phyloP scores from a whole-genome alignment of 768 basidiomycete species.

The Phlebiopsis flavidoalba region DNA sequence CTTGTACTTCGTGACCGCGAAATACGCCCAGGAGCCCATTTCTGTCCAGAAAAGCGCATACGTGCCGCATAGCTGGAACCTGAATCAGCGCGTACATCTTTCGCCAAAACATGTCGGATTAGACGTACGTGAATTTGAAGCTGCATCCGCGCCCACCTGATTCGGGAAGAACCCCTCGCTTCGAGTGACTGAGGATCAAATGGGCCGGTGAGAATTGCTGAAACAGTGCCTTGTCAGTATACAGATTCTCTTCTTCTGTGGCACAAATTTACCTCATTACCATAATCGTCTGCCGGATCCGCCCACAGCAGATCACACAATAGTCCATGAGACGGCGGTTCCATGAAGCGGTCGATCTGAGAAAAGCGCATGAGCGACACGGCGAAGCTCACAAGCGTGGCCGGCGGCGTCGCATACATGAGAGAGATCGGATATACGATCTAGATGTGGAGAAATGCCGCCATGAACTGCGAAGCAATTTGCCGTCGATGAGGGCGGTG shows the following conservation, averaged over 20 bases:
- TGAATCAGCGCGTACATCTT: no score
- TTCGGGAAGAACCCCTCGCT: constrained; percentile 62
- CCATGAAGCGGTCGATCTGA: constrained; percentile 88
- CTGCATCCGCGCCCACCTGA: constrained; percentile 84
- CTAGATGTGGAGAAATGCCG: constrained; percentile 84
- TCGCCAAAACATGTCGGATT: no score
- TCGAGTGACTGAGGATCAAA: neutral
- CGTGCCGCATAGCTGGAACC: constrained; percentile 47
- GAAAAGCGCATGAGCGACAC: neutral
- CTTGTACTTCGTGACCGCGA: constrained; percentile 95
- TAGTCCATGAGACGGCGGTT: constrained; percentile 88
- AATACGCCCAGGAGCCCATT: constrained; percentile 92
- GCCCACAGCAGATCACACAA: constrained; percentile 97
- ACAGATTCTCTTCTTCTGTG: neutral
- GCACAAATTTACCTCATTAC: constrained; percentile 58
- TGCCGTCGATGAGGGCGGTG: constrained; percentile 86
- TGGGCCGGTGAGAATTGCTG: neutral
- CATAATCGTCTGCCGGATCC: constrained; percentile 88
- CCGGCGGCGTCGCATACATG: constrained; percentile 31
- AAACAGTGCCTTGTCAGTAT: neutral
- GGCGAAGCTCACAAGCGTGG: constrained; percentile 14
- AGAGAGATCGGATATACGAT: constrained; percentile 70
- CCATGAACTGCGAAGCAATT: constrained; percentile 99
- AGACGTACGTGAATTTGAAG: constrained; percentile 76
- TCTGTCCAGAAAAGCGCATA: constrained; percentile 88